A percentile compares a stretch with the other conserved stretches of the same genome.
phyloP scores from a whole-genome alignment of 2,329 filamentous ascomycete species.

The Aspergillus niger region DNA sequence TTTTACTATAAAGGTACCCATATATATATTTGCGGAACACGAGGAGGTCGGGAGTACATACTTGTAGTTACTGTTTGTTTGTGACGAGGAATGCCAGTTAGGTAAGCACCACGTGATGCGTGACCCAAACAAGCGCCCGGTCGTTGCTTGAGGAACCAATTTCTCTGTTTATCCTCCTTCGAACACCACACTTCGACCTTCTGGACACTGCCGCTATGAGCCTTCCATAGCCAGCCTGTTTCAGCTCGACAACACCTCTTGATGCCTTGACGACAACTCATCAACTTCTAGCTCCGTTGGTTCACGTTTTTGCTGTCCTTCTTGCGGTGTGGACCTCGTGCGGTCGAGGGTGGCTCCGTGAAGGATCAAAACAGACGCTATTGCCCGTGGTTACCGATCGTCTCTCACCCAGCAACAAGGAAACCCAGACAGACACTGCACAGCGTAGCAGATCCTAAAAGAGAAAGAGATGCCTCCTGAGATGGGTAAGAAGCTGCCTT shows the following conservation, averaged over 20 bases:
- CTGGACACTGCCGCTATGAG: conserved; percentile 27
- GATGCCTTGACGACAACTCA: conserved; percentile 15
- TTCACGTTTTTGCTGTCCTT: conserved; percentile 2
- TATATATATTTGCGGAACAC: no score
- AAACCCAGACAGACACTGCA: conserved; percentile 22
- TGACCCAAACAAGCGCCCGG: conserved; percentile 27
- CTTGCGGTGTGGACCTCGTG: conserved; percentile 19
- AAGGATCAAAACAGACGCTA: conserved; percentile 33
- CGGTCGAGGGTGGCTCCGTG: conserved; percentile 27
- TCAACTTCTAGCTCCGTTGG: neutral
- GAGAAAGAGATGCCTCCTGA: conserved; percentile 34
- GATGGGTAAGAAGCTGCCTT: conserved; percentile 33
- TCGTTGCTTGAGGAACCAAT: conserved; percentile 47
- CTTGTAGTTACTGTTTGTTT: conserved; percentile 4
- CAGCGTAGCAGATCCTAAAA: conserved; percentile 20
- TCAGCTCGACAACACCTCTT: conserved; percentile 10
- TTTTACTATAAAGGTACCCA: no score
- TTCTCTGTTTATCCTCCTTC: conserved; percentile 43
- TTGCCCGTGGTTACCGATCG: conserved; percentile 32
- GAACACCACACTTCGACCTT: conserved; percentile 20
- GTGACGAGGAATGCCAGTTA: conserved; percentile 28
- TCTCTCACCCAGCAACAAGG: conserved; percentile 25
- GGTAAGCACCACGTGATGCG: conserved; percentile 35
- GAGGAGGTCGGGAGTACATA: neutral
- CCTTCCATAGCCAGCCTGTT: conserved; percentile 21